These are phyloP conservation scores for Phytophthora sojae DNA, from an alignment of 352 stramenopile genomes.

Conservation along the genomic window DNA sequence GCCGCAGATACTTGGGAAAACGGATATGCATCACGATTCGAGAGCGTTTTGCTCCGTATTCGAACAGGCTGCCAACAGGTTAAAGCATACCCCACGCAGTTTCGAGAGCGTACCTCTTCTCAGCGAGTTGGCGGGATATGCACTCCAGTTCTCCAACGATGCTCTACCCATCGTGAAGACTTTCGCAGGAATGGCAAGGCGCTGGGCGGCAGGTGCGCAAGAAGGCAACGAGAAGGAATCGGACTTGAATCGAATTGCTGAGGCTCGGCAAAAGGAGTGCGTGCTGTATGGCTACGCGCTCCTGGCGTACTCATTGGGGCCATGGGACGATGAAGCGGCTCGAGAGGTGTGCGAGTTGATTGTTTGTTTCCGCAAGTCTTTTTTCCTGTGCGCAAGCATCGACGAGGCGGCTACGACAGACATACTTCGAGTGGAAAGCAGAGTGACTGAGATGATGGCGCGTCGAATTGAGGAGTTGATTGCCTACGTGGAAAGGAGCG, in stretches of 20 bases:
- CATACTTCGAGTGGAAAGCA: slow-evolving; percentile 26
- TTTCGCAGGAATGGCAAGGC: slow-evolving; percentile 36
- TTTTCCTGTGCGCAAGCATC: slow-evolving; percentile 31
- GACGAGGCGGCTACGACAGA: slow-evolving; percentile 24
- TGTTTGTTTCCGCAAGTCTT: slow-evolving; percentile 52
- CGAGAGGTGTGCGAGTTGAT: slow-evolving; percentile 54
- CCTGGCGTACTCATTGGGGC: slow-evolving; percentile 30
- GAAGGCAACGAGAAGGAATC: neutral
- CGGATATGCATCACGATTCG: slow-evolving; percentile 32
- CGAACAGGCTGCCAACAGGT: slow-evolving; percentile 17
- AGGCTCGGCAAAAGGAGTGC: slow-evolving; percentile 43
- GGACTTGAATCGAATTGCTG: neutral
- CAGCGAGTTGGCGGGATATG: slow-evolving; percentile 40
- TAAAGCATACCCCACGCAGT: slow-evolving; percentile 36
- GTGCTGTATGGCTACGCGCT: slow-evolving; percentile 56
- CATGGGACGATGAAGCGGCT: slow-evolving; percentile 15
- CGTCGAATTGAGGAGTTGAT: slow-evolving; percentile 29
- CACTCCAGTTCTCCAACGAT: slow-evolving; percentile 31
- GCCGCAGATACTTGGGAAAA: slow-evolving; percentile 48
- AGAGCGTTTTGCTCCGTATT: slow-evolving; percentile 31
- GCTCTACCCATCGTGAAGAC: slow-evolving; percentile 19
- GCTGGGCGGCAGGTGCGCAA: slow-evolving; percentile 33
- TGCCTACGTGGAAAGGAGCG: slow-evolving; percentile 11
- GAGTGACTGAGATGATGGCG: slow-evolving; percentile 49
- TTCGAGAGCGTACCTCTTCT: slow-evolving; percentile 44